phyloP scores from a whole-genome alignment of 2,329 filamentous ascomycete species.

The Capronia americana region DNA sequence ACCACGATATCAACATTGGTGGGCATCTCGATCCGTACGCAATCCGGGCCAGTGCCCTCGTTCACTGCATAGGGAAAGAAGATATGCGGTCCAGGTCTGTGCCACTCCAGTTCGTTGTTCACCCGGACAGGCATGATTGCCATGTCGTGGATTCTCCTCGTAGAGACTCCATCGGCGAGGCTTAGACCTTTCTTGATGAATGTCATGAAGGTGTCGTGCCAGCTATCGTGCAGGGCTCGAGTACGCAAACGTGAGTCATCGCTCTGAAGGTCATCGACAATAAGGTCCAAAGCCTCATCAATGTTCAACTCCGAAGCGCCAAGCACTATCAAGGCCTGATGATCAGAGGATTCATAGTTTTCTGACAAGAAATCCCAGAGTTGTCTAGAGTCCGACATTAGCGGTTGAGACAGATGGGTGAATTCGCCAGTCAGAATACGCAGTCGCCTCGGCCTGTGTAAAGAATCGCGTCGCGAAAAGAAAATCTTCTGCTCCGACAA shows the following conservation, averaged over 20 bases:
- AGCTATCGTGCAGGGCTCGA: constrained; percentile 14
- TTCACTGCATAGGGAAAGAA: constrained; percentile 26
- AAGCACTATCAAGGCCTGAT: constrained; percentile 12
- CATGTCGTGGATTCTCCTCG: constrained; percentile 7
- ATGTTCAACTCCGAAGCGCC: constrained; percentile 15
- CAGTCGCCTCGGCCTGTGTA: constrained; percentile 7
- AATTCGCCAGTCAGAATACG: constrained; percentile 18
- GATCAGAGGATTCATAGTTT: constrained; percentile 8
- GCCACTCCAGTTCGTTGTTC: constrained; percentile 18
- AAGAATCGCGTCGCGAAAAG: constrained; percentile 8
- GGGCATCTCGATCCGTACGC: constrained; percentile 24
- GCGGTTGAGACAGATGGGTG: constrained; percentile 16
- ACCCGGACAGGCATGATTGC: constrained; percentile 22
- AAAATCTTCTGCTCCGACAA: constrained; percentile 18
- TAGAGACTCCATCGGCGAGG: constrained; percentile 9
- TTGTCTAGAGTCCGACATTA: constrained; percentile 6
- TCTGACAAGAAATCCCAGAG: constrained; percentile 17
- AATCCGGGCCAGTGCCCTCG: constrained; percentile 20
- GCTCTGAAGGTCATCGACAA: constrained; percentile 9
- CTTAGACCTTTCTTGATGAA: constrained; percentile 8
- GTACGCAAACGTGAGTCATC: background rate
- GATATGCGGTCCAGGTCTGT: background rate
- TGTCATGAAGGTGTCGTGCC: constrained; percentile 25
- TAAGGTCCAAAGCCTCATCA: constrained; percentile 22
- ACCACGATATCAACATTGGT: constrained; percentile 22